phyloP scores from a whole-genome alignment of 139 green algal species.

The Chlorella sorokiniana region DNA sequence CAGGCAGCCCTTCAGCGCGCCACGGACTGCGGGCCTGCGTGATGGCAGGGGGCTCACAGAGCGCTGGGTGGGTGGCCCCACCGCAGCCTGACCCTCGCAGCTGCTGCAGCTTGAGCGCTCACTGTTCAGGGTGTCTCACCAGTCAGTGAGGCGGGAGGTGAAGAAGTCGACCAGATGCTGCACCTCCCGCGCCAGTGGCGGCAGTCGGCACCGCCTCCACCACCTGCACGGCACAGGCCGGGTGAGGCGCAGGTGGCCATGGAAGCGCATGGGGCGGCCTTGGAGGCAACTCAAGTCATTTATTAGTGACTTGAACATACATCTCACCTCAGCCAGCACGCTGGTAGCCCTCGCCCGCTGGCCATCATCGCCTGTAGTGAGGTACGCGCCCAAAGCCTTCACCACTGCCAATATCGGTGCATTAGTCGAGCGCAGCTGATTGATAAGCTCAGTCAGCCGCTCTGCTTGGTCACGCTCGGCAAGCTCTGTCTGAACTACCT shows the following conservation, averaged over 20 bases:
- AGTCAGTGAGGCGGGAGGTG: conserved; percentile 34
- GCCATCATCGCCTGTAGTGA: conserved; percentile 30
- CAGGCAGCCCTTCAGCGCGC: conserved; percentile 42
- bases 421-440: neutral
- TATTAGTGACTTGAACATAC: too few relatives aligned
- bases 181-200: neutral
- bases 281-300: too few relatives aligned
- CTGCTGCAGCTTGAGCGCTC: too few relatives aligned
- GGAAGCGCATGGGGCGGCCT: too few relatives aligned
- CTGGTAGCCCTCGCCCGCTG: conserved; percentile 14
- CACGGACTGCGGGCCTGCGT: conserved; percentile 37
- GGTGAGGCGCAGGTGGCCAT: neutral
- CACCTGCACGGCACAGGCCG: conserved; percentile 12
- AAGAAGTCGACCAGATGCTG: conserved; percentile 46
- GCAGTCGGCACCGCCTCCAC: conserved; percentile 19
- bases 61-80: neutral
- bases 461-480: neutral
- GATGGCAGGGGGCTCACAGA: neutral
- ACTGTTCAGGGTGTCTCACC: neutral
- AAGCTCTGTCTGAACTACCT: neutral
- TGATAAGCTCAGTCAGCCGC: neutral
- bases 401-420: conserved; percentile 24
- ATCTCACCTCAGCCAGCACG: conserved; percentile 42
- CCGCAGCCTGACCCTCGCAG: neutral
- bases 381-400: conserved; percentile 24